These are phyloP conservation scores for Aspergillus vadensis DNA, from an alignment of 2,329 filamentous ascomycete genomes.

Conservation along the genomic window DNA sequence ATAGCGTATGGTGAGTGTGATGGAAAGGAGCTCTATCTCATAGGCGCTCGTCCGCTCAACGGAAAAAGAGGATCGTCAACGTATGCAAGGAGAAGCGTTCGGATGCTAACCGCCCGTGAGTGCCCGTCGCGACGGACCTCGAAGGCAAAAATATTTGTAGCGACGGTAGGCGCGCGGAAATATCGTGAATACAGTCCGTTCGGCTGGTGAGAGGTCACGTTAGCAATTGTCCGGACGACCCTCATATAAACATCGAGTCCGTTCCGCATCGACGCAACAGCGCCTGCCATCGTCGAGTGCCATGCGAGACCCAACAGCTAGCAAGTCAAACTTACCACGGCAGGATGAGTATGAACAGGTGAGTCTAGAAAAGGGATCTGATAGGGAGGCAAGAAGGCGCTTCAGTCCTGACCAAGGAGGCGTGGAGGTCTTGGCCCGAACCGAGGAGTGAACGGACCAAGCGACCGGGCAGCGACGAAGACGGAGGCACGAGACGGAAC, in stretches of 20 bases:
- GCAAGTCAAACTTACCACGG: conserved; percentile 20
- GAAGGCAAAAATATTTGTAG: conserved; percentile 3
- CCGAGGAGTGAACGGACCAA: conserved; percentile 32
- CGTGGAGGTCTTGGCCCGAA: conserved; percentile 31
- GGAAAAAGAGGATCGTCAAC: not conserved
- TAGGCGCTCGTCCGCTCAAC: conserved; percentile 13
- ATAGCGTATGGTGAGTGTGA: conserved; percentile 18
- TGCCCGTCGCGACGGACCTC: conserved; percentile 12
- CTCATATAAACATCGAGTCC: conserved; percentile 20
- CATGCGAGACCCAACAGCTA: not conserved
- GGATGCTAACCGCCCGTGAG: conserved; percentile 1
- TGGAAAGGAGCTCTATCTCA: conserved; percentile 14
- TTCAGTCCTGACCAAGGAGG: conserved; percentile 31
- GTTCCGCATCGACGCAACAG: conserved; percentile 4
- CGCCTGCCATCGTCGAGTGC: conserved; percentile 6
- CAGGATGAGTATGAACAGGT: conserved; percentile 16
- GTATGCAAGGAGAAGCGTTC: conserved; percentile 1
- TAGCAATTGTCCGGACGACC: conserved; percentile 31
- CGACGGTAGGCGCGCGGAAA: conserved; percentile 16
- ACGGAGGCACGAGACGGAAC: conserved; percentile 30
- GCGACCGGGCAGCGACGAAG: conserved; percentile 24
- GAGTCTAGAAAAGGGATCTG: conserved; percentile 16
- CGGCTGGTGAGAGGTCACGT: conserved; percentile 34
- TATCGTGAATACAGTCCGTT: conserved; percentile 5
- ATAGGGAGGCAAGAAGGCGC: conserved; percentile 22